These are phyloP conservation scores for Scedosporium aurantiacum DNA, from an alignment of 2,329 filamentous ascomycete species.

Conservation along the genomic window DNA sequence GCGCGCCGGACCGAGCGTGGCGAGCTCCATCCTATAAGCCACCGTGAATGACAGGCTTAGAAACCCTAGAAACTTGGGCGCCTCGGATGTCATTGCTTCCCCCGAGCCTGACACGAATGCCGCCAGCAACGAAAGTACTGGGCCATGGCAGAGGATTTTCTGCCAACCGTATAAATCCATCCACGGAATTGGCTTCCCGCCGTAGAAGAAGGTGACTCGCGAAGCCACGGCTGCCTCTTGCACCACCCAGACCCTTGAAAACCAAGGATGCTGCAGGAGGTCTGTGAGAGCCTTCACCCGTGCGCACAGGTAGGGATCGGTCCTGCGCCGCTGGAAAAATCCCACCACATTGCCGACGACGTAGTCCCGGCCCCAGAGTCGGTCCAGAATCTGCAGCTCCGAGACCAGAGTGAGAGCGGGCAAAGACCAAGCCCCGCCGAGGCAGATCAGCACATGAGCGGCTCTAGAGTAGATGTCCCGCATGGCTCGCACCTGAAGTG, in stretches of 20 bases:
- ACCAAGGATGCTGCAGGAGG: background rate
- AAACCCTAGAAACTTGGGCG: background rate
- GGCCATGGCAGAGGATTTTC: background rate
- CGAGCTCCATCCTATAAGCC: background rate
- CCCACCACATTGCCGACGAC: background rate
- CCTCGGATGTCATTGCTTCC: background rate
- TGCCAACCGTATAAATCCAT: background rate
- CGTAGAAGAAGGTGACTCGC: background rate
- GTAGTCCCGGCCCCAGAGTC: background rate
- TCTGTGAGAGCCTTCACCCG: background rate
- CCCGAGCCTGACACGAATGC: background rate
- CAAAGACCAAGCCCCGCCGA: background rate
- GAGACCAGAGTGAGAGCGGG: background rate
- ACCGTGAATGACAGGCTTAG: background rate
- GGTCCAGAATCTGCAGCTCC: background rate
- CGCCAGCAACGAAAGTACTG: background rate
- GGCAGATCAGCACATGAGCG: slow-evolving; percentile 6
- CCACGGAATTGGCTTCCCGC: background rate
- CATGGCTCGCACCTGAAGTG: slow-evolving; percentile 14
- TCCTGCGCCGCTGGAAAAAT: background rate
- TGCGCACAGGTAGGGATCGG: background rate
- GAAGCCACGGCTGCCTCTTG: background rate
- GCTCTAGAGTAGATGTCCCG: slow-evolving; percentile 15
- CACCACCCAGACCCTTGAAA: background rate
- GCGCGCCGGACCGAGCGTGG: background rate